Percentiles rank a stretch among this genome's conserved stretches.
These are phyloP conservation scores for Bruguiera sexangula DNA, from an alignment of 345 rosid genomes.

Conservation along the genomic window DNA sequence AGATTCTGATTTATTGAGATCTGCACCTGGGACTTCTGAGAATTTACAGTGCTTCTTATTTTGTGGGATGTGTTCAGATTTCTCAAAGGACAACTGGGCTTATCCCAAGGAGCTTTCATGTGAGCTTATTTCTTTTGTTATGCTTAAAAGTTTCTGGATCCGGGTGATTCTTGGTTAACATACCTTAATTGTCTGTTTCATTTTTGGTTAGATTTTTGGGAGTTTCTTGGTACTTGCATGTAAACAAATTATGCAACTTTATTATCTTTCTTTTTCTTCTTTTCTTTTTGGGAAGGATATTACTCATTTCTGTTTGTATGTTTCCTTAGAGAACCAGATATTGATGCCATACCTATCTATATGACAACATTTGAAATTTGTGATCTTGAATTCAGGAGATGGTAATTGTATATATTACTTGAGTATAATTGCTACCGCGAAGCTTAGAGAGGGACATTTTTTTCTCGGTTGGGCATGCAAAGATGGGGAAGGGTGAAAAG, in stretches of 20 bases:
- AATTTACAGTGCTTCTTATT: not conserved
- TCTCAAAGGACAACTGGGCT: constrained; percentile 11
- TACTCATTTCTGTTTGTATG: not conserved
- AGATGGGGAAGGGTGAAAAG: constrained; percentile 50
- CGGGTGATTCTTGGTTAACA: not conserved
- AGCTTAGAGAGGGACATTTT: not conserved
- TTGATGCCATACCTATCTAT: not conserved
- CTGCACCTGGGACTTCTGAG: not conserved
- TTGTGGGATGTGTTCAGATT: not conserved
- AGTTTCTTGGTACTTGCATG: not conserved
- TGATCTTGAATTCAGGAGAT: constrained; percentile 3
- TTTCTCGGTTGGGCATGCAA: constrained; percentile 25
- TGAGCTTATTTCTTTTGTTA: constrained; percentile 1
- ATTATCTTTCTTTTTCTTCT: not conserved
- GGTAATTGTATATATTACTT: not conserved
- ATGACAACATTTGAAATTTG: constrained; percentile 1
- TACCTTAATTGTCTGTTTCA: not conserved
- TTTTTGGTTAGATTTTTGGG: not conserved
- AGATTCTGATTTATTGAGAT: constrained; percentile 1
- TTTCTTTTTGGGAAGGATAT: not conserved
- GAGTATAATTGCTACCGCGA: not conserved
- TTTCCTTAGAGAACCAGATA: not conserved
- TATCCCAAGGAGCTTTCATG: not conserved
- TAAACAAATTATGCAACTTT: not conserved
- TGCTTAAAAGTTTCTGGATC: not conserved